Base-by-base conservation (phyloP, 768 basidiomycete species). In the Agaricus sinodeliciosus region DNA sequence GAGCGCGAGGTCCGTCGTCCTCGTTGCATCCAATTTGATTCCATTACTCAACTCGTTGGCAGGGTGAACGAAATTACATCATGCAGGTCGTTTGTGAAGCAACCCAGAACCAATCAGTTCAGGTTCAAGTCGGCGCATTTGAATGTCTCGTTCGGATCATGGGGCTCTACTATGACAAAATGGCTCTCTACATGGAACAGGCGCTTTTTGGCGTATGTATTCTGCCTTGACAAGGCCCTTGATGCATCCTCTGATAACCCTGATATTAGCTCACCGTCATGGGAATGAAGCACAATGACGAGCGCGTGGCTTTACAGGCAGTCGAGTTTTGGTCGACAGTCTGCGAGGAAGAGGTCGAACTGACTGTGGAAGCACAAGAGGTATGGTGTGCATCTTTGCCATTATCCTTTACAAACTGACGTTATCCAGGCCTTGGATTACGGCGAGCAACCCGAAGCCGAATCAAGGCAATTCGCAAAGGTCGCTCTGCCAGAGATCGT, bases 1-100 rank as follows among this genome's bases (percentile, higher is more conserved):
- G 92, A 96, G 60, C 85, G 94, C 46, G 96, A 98, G 77, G 94
- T 95, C 58, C 48, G 82, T 73, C 40, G 22, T 37, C 39, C 48
- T 57, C 16, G 43, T 18, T 34, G 34, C 22, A 31, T 45, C 26
- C 35, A 11, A n/a, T 43, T 12, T 26, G 31, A 55, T 19, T 34
- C 35, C 25, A 47, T 49, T 22, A 69, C 31, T 48, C 27, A 51
- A 49, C 22, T 22, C 49, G 41, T 22, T 55, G 11, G 2, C 63
- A 98, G 93, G 96, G 96, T 60, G 96, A 99, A 69, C 84, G 96
- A 44, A 99, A 98, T 71, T 98, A 96, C 73, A 98, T 99, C 69
- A 99, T 99, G 96, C 96, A 99, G 73, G 94, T 98, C 40, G 90
- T 98, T 15, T 99, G 96, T 65, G 96, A 98, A 65, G 95, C 95